Evolutionary conservation across 805 yeast genomes (phyloP).

Genomic region (Ascoidea rubescens): DNA sequence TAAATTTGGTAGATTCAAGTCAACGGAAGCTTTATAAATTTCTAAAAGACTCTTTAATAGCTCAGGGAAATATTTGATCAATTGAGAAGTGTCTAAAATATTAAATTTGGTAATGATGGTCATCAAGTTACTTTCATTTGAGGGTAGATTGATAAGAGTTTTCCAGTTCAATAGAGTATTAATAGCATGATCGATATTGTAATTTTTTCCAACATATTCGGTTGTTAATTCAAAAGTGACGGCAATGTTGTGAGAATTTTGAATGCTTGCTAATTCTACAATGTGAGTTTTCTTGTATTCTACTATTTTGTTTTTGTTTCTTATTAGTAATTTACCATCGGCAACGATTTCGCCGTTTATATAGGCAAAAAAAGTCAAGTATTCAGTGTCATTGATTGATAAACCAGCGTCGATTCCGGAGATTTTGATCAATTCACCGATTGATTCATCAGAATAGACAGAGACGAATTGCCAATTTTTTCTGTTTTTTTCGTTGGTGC

Average conservation of each 20-base stretch:
- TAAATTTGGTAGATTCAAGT: conserved; percentile 16
- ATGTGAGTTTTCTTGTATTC: conserved; percentile 30
- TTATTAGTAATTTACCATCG: conserved; percentile 37
- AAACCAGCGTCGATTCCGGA: conserved; percentile 33
- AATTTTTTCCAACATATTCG: conserved; percentile 55
- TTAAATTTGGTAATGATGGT: conserved; percentile 34
- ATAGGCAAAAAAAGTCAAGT: conserved; percentile 39
- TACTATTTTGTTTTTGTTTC: conserved; percentile 29
- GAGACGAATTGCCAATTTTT: conserved; percentile 60
- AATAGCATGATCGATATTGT: conserved; percentile 42
- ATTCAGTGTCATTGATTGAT: conserved; percentile 34
- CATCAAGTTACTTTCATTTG: conserved; percentile 31
- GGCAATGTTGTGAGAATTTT: conserved; percentile 26
- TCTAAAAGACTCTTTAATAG: conserved; percentile 27
- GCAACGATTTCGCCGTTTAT: conserved; percentile 53
- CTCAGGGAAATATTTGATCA: conserved; percentile 49
- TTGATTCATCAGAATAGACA: conserved; percentile 52
- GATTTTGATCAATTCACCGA: conserved; percentile 59
- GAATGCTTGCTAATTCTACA: conserved; percentile 29
- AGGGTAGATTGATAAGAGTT: conserved; percentile 20
- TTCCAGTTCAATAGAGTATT: conserved; percentile 42
- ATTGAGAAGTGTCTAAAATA: conserved; percentile 36
- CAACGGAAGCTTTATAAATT: conserved; percentile 16
- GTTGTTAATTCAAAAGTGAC: conserved; percentile 37
- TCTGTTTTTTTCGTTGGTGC: conserved; percentile 41